Percentiles rank a stretch among this genome's conserved stretches.
phyloP scores from a whole-genome alignment of 164 flowering plant genomes.

The Piper longum region DNA sequence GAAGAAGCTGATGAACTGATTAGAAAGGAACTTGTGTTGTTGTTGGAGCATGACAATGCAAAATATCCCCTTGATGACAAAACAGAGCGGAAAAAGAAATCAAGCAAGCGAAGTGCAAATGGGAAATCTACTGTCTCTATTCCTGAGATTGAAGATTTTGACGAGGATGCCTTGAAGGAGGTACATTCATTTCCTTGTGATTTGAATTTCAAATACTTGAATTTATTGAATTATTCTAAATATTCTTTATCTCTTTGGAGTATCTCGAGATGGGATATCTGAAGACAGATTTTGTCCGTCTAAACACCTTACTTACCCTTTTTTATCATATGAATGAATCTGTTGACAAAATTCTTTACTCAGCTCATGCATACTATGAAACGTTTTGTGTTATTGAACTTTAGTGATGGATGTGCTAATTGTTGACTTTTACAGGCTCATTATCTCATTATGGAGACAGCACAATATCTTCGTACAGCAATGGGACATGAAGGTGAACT shows the following conservation, averaged over 20 bases:
- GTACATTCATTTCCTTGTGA: slow-evolving; percentile 18
- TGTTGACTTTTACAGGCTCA: slow-evolving; percentile 47
- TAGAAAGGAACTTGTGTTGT: slow-evolving; percentile 63
- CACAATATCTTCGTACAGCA: slow-evolving; percentile 57
- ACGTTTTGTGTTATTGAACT: background rate
- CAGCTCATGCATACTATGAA: too few species aligned
- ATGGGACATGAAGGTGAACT: slow-evolving; percentile 86
- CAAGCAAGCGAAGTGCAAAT: slow-evolving; percentile 40
- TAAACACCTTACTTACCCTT: too few species aligned
- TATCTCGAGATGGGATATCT: too few species aligned
- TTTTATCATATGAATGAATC: too few species aligned
- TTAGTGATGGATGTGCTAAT: background rate
- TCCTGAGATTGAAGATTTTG: slow-evolving; percentile 74
- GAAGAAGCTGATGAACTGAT: slow-evolving; percentile 94
- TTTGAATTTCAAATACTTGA: background rate
- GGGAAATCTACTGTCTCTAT: slow-evolving; percentile 31
- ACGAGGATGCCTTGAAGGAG: slow-evolving; percentile 59
- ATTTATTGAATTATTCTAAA: too few species aligned
- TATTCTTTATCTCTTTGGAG: too few species aligned
- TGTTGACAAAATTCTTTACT: too few species aligned
- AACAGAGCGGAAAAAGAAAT: slow-evolving; percentile 66
- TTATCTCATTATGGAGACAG: slow-evolving; percentile 51
- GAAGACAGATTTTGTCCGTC: too few species aligned
- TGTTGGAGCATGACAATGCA: slow-evolving; percentile 90
- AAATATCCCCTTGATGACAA: slow-evolving; percentile 85